phyloP scores from a whole-genome alignment of 345 rosid species.

The Citrus hindsii region DNA sequence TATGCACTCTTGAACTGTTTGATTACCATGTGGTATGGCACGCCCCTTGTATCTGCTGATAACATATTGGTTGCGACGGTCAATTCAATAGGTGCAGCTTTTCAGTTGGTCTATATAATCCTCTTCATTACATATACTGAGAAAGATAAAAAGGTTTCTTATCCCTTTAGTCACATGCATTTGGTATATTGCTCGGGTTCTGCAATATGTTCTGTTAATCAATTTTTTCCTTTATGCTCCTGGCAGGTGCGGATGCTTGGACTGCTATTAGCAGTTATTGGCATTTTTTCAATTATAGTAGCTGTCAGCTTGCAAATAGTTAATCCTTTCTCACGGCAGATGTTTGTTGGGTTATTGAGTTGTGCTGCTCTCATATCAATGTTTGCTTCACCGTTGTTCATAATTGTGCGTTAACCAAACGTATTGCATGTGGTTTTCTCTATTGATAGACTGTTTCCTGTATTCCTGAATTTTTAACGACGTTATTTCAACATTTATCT shows the following conservation, averaged over 20 bases:
- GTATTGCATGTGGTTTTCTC: background rate
- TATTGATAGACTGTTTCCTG: background rate
- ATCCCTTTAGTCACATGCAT: constrained; percentile 1
- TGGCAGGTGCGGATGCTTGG: constrained; percentile 61
- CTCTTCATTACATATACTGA: constrained; percentile 60
- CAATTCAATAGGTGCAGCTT: constrained; percentile 65
- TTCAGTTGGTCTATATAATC: constrained; percentile 59
- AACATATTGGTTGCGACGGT: constrained; percentile 66
- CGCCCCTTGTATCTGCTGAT: constrained; percentile 57
- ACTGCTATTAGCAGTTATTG: constrained; percentile 48
- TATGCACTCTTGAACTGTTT: constrained; percentile 83
- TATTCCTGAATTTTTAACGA: background rate
- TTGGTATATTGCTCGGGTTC: background rate
- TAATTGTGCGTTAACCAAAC: constrained; percentile 56
- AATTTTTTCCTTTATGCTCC: constrained; percentile 6
- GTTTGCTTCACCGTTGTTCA: constrained; percentile 90
- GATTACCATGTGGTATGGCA: constrained; percentile 81
- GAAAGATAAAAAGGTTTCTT: constrained; percentile 52
- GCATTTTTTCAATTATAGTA: constrained; percentile 41
- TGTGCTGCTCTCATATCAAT: constrained; percentile 71
- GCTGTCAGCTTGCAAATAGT: constrained; percentile 60
- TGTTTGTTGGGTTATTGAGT: constrained; percentile 62
- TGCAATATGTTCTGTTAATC: background rate
- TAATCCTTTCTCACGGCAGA: constrained; percentile 34
- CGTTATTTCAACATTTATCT: constrained; percentile 6